Base-by-base conservation (phyloP, 2,329 filamentous ascomycete genomes). In the Epichloe hybrida region DNA sequence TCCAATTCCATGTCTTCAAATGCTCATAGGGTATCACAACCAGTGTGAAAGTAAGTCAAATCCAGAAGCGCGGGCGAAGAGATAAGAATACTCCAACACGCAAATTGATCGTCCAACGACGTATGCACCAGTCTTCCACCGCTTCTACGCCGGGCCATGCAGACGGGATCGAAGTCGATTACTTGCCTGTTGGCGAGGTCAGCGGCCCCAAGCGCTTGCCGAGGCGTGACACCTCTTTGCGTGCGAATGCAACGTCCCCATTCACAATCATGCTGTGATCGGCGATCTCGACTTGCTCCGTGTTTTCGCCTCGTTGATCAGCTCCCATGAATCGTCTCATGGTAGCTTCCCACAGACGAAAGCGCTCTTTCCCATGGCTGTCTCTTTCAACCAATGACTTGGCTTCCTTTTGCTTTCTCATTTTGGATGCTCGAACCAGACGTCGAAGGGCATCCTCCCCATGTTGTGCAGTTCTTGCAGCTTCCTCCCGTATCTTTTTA, bases 251-350 rank as follows among this genome's bases (percentile, higher is more conserved):
- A 49, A 68, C 69, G 27, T 79, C 75, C 2, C 76, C 72, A 55
- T 83, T 81, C 36, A 83, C 79, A 62, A 83, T 79, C 69, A 81
- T 80, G 59, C 78, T 82, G 56, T 80, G 73, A 52, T 83, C 79
- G 2, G 78, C 76, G 57, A 76, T 77, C 56, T 81, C 77, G 17
- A 69, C 63, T 41, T 69, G 62, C 31, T 67, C 68, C 13, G 64
- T 63, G 35, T 64, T 54, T 50, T 66, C 58, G 49, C 63, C 58
- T 38, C 58, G 58, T 39, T 58, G 52, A 50, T 66, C 59, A 53
- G 55, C 56, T 11, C 61, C 60, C 52, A 80, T 70, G 43, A 83
- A 69, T 40, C 75, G 72, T 48, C 72, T 72, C 79, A 83, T 83
- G 1, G 77, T 74, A 12, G 67, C 63, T 62, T 83, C 79, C 80